Percentiles rank a stretch among this genome's conserved stretches.
These are phyloP conservation scores for Scutellaria barbata DNA, from an alignment of 257 asterid species.

Conservation along the genomic window DNA sequence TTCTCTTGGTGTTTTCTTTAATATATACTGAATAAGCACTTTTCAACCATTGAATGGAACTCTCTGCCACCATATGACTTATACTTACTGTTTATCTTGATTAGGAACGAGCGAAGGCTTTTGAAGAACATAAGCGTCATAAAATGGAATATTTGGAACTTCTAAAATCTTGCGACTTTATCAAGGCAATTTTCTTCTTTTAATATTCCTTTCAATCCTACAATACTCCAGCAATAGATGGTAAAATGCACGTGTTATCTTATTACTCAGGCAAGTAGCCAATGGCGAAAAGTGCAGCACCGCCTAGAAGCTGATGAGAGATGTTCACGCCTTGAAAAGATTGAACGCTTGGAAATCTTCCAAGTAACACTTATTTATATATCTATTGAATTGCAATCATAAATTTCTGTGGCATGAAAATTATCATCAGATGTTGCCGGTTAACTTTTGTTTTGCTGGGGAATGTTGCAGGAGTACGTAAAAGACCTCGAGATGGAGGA, in stretches of 20 bases:
- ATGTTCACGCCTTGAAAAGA: slow-evolving; percentile 88
- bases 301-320: slow-evolving; percentile 93
- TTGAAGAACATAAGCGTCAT: slow-evolving; percentile 81
- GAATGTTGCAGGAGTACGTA: slow-evolving; percentile 74
- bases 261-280: slow-evolving; percentile 79
- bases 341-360: slow-evolving; percentile 88
- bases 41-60: not conserved
- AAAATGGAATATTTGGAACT: slow-evolving; percentile 75
- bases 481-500: slow-evolving; percentile 91
- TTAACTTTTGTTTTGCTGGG: slow-evolving; percentile 40
- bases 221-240: slow-evolving; percentile 17
- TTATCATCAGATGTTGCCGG: slow-evolving; percentile 23
- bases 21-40: slow-evolving; percentile 1
- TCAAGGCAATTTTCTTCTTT: slow-evolving; percentile 57
- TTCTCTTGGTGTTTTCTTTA: slow-evolving; percentile 1
- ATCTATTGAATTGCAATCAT: slow-evolving; percentile 1
- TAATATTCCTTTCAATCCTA: slow-evolving; percentile 29
- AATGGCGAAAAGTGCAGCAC: slow-evolving; percentile 95
- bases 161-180: slow-evolving; percentile 81
- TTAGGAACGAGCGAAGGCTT: slow-evolving; percentile 82
- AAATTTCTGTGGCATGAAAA: slow-evolving; percentile 19
- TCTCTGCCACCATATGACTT: slow-evolving; percentile 6
- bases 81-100: slow-evolving; percentile 35
- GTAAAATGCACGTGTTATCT: slow-evolving; percentile 19
- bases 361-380: slow-evolving; percentile 56